phyloP scores from a whole-genome alignment of 306 rosid genomes.

The Lathyrus aphaca region DNA sequence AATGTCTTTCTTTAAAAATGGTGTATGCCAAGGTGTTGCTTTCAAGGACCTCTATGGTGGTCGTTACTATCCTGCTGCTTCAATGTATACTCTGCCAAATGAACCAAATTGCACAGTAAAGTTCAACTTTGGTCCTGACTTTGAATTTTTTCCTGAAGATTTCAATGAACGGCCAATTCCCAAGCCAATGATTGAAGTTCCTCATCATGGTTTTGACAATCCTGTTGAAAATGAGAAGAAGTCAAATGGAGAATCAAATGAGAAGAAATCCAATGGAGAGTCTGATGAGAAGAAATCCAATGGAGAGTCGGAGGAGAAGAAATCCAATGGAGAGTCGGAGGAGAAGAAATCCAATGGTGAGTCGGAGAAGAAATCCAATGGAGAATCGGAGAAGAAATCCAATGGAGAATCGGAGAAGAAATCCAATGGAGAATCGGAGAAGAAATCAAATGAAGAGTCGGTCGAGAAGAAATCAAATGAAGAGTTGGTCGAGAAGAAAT shows the following conservation, averaged over 20 bases:
- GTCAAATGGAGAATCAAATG: constrained; percentile 37
- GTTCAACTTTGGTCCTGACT: constrained; percentile 97
- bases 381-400: background rate
- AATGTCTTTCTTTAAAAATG: constrained; percentile 87
- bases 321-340: background rate
- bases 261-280: constrained; percentile 52
- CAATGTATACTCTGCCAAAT: constrained; percentile 90
- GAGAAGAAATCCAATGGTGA: constrained; percentile 1
- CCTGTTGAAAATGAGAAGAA: constrained; percentile 79
- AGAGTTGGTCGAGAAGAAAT: background rate
- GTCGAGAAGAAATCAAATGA: background rate
- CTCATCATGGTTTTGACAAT: constrained; percentile 78
- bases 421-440: background rate
- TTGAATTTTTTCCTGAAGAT: constrained; percentile 71
- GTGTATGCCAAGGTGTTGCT: constrained; percentile 88
- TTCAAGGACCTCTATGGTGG: constrained; percentile 90
- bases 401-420: background rate
- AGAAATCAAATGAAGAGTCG: background rate
- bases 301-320: background rate
- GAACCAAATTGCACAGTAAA: constrained; percentile 86
- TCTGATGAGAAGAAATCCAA: background rate
- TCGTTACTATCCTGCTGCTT: constrained; percentile 92
- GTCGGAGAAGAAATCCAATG: background rate
- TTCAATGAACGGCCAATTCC: constrained; percentile 68
- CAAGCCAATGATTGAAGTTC: constrained; percentile 84